A percentile compares a stretch with the other conserved stretches of the same genome.
phyloP scores from a whole-genome alignment of 768 basidiomycete genomes.

The Boletus eberwhitei region DNA sequence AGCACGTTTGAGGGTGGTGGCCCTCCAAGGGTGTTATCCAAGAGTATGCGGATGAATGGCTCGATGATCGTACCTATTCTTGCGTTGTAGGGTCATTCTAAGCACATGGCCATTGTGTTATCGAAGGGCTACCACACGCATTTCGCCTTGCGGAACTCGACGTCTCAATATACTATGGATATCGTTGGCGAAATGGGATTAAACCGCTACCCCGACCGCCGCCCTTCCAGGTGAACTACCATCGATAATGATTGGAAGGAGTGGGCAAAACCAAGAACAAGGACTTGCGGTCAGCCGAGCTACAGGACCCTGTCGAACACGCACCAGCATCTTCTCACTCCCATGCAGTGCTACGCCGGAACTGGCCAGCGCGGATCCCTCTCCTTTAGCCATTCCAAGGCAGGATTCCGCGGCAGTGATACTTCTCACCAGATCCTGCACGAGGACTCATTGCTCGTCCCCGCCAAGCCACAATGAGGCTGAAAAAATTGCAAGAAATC shows the following conservation, averaged over 20 bases:
- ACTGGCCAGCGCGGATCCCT: too few species aligned
- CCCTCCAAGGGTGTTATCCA: background rate
- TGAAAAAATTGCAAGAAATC: background rate
- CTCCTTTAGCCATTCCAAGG: too few species aligned
- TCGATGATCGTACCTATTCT: background rate
- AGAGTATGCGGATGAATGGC: background rate
- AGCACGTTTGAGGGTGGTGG: background rate
- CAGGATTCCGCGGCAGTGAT: too few species aligned
- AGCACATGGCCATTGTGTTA: background rate
- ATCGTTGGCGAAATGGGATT: background rate
- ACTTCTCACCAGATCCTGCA: background rate
- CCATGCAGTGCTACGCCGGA: too few species aligned
- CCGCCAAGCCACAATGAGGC: background rate
- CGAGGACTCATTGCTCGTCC: background rate
- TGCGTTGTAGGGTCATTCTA: background rate
- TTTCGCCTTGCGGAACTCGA: background rate
- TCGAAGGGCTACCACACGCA: background rate
- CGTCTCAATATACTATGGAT: too few species aligned
- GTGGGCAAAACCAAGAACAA: too few species aligned
- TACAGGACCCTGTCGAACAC: too few species aligned
- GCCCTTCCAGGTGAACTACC: too few species aligned
- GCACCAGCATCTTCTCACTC: too few species aligned
- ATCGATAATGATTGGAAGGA: too few species aligned
- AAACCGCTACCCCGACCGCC: too few species aligned
- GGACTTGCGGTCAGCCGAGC: too few species aligned